phyloP scores from a whole-genome alignment of 106 monocot genomes.

The Dendrobium chrysotoxum region DNA sequence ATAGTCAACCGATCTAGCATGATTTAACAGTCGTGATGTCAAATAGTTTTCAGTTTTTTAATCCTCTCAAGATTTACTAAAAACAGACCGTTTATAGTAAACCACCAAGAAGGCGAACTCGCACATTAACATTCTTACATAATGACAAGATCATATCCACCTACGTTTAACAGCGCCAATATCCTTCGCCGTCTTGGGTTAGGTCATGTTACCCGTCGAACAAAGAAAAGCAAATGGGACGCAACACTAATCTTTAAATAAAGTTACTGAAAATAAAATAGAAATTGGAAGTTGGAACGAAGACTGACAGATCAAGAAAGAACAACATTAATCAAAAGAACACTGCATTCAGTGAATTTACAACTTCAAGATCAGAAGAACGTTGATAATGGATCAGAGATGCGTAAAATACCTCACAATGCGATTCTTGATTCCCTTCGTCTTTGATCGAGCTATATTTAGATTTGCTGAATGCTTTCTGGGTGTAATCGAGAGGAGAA shows the following conservation, averaged over 20 bases:
- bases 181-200: not conserved
- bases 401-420: not conserved
- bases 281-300: too few relatives aligned
- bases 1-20: not conserved
- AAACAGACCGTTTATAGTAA: too few relatives aligned
- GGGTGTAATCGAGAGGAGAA: not conserved
- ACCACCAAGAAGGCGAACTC: too few relatives aligned
- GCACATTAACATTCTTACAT: not conserved
- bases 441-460: not conserved
- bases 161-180: not conserved
- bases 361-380: not conserved
- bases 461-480: not conserved
- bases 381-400: not conserved
- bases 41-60: not conserved
- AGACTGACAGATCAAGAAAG: not conserved
- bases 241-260: not conserved
- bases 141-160: not conserved
- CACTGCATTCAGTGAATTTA: too few relatives aligned
- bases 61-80: not conserved
- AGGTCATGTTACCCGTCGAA: not conserved
- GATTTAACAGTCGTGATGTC: not conserved
- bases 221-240: not conserved
- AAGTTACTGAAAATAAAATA: too few relatives aligned
- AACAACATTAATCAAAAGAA: not conserved
- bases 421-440: not conserved